phyloP scores from a whole-genome alignment of 108 stramenopile species.

The Heterococcus sp. region DNA sequence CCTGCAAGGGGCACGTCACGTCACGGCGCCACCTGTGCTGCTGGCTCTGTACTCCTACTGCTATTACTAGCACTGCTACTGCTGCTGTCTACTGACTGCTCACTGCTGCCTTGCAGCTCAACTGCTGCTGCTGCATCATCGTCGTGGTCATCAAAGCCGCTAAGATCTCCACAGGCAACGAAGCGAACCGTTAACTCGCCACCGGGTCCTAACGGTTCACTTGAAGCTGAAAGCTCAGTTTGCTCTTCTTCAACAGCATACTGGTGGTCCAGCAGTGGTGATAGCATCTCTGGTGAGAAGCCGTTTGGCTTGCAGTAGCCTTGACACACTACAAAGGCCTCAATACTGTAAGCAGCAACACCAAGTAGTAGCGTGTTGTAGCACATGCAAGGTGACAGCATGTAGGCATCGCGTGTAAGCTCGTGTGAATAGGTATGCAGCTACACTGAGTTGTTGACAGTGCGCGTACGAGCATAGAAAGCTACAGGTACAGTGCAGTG shows the following conservation, averaged over 20 bases:
- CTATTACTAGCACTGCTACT: too few relatives aligned
- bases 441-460: not conserved
- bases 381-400: not conserved
- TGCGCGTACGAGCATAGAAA: not conserved
- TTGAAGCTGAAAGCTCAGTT: not conserved
- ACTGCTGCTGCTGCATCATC: too few relatives aligned
- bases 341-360: constrained; percentile 12
- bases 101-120: too few relatives aligned
- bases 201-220: not conserved
- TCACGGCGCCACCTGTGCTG: too few relatives aligned
- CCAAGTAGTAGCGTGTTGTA: not conserved
- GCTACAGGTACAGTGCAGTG: not conserved
- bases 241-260: too few relatives aligned
- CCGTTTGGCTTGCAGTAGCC: constrained; percentile 11
- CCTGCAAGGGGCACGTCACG: too few relatives aligned
- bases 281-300: constrained; percentile 48
- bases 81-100: too few relatives aligned
- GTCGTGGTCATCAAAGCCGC: constrained; percentile 48
- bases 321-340: constrained; percentile 43
- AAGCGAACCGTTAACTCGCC: constrained; percentile 37
- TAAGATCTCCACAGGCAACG: constrained; percentile 50
- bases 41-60: too few relatives aligned
- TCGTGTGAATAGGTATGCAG: not conserved
- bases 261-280: constrained; percentile 32
- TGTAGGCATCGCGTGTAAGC: not conserved